Conservation (phyloP, 1,284 basidiomycete genomes). For the Uromyces viciae-fabae region DNA sequence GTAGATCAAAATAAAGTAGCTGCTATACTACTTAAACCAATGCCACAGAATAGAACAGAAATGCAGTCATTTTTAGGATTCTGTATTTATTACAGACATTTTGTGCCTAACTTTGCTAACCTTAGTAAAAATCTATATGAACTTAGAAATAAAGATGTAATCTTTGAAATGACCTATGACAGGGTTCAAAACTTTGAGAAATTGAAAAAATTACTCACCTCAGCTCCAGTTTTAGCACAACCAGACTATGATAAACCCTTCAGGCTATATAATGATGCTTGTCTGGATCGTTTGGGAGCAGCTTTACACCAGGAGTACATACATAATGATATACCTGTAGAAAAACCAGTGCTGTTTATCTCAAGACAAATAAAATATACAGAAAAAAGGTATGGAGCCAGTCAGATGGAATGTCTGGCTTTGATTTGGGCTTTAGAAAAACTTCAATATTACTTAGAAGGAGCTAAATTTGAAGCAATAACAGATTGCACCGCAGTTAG, state of each 20-base stretch:
- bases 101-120: too few species aligned
- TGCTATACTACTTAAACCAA: too few species aligned
- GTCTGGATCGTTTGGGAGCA: neutral
- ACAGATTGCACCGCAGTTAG: neutral
- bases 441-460: conserved; percentile 2
- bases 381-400: neutral
- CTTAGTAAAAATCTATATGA: too few species aligned
- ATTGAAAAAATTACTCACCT: too few species aligned
- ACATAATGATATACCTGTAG: neutral
- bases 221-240: too few species aligned
- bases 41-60: conserved; percentile 49
- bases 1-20: too few species aligned
- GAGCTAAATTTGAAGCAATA: neutral
- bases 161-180: too few species aligned
- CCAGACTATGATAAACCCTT: neutral
- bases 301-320: neutral
- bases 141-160: too few species aligned
- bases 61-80: too few species aligned
- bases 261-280: neutral
- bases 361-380: neutral
- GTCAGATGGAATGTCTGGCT: neutral
- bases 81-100: too few species aligned
- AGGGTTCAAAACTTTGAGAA: too few species aligned
- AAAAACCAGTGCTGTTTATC: neutral
- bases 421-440: neutral